Evolutionary conservation across 495 filamentous ascomycete genomes (phyloP), one percentile per base, ranked within the genome.

Genomic region (Physcia stellaris): DNA sequence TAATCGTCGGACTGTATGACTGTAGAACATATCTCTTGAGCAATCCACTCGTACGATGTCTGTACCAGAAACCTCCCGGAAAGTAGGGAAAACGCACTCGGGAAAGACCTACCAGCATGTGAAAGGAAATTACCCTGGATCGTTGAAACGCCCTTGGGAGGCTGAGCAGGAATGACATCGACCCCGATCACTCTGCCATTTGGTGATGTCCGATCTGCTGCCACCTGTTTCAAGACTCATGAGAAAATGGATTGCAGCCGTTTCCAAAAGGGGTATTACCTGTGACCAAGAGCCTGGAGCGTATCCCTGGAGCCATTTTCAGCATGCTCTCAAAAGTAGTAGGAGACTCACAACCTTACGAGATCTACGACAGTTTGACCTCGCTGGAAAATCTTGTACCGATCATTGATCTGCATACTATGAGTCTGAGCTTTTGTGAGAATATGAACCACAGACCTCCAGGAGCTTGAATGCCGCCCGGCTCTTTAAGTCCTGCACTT

Each of bases 231-330:
- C 11, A 2, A 13, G 28, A 22, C 23, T 35, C 19, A 35, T 16
- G 19, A 35, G 24, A 18, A 18, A 21, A 20, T 41, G 31, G 21
- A 28, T 4, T 17, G 21, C 19, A 13, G 15, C 19, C 17, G 5
- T 7, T 15, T n/a, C 19, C 19, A 16, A 23, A 34, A n/a, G n/a
- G n/a, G n/a, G n/a, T 16, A 23, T 15, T 57, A 85, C 80, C 62
- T 98, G 86, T 26, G 85, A 93, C 90, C 90, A 98, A 16, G 75
- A 79, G 0, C 92, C 90, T 12, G 90, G 90, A 4, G 90, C 90
- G 61, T 83, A 98, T 19, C 90, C 90, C 83, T 87, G 26, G 26
- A 49, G 6, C 23, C 35, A 28, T 24, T 12, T 41, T 37, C 47
- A 36, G 17, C 17, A 30, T 53, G 6, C 54, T 42, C 26, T 19